Evolutionary conservation across 169 alveolate genomes (phyloP), one percentile per base, ranked within the genome.

Genomic region (Cryptosporidium andersoni): DNA sequence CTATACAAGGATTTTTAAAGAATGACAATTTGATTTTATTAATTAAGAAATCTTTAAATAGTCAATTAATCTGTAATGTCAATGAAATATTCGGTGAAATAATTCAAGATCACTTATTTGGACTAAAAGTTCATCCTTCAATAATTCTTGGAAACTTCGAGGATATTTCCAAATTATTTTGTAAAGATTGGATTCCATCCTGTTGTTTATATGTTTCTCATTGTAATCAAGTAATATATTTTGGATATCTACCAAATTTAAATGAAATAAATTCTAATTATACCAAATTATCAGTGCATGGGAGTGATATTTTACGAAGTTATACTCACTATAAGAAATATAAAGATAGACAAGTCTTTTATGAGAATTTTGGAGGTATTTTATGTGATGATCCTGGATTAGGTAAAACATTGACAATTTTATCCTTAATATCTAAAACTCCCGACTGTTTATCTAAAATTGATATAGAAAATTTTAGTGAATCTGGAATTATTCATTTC

Each of bases 311-410:
- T 25, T 25, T 25, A 25, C 25, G 25, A 25, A 25, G 25, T 25
- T 25, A 25, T 25, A 25, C 25, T 25, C 25, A 25, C 25, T 25
- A 25, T 25, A 25, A 25, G 25, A 25, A 25, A 25, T 25, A 25
- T 25, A 25, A 25, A 25, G 25, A 25, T 25, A 25, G 25, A 25
- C 25, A 25, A 25, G 25, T 25, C 25, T 25, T 25, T 25, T 25
- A 25, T 25, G 25, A 25, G 25, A 25, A 25, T 25, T 25, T 25
- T 25, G 85, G 85, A 34, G 85, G 85, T 5, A 58, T 74, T 6
- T 74, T 74, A 1, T 74, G 85, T 36, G 85, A 74, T n/a, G 85
- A 74, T 11, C 85, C 85, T 2, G 85, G 85, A 56, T 60, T 74
- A 4, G 85, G 85, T 43, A 74, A 74, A 62, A 74, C 85, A 12